Evolutionary conservation across 768 basidiomycete genomes (phyloP).

Genomic region (Suillus tomentosus): DNA sequence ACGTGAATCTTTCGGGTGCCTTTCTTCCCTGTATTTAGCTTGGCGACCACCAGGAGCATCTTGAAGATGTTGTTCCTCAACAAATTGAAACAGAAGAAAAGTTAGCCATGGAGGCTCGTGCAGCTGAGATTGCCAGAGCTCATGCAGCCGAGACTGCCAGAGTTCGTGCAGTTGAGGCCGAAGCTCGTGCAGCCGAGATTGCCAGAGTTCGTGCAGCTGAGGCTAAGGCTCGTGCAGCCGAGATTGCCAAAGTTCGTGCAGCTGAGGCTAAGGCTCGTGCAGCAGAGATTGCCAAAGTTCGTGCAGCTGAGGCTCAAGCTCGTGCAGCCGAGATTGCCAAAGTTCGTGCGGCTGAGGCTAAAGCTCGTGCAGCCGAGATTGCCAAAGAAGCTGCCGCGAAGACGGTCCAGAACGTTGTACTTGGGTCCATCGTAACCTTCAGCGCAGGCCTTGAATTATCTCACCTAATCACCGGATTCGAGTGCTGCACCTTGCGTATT

Average conservation of each 20-base stretch:
- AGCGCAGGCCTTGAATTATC: conserved; percentile 50
- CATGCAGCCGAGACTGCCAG: not conserved
- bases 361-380: not conserved
- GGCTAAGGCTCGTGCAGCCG: not conserved
- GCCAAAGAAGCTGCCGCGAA: conserved; percentile 42
- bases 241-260: conserved; percentile 16
- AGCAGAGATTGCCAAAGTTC: not conserved
- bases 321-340: conserved; percentile 1
- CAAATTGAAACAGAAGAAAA: not conserved
- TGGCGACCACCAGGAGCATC: not conserved
- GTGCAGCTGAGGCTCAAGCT: not conserved
- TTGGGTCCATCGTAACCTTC: conserved; percentile 50
- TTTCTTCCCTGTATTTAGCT: not conserved
- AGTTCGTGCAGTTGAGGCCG: not conserved
- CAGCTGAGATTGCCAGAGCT: not conserved
- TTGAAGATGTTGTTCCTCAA: not conserved
- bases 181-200: conserved; percentile 1
- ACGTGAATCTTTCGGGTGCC: conserved; percentile 9
- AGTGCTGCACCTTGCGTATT: conserved; percentile 50
- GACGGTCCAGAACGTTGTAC: conserved; percentile 45
- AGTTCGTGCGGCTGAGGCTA: too few relatives aligned
- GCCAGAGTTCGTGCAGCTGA: not conserved
- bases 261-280: not conserved
- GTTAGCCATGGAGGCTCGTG: not conserved
- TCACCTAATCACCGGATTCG: conserved; percentile 50